Conservation (phyloP, 176 grass and related monocot species). For the Oropetium thomaeum region DNA sequence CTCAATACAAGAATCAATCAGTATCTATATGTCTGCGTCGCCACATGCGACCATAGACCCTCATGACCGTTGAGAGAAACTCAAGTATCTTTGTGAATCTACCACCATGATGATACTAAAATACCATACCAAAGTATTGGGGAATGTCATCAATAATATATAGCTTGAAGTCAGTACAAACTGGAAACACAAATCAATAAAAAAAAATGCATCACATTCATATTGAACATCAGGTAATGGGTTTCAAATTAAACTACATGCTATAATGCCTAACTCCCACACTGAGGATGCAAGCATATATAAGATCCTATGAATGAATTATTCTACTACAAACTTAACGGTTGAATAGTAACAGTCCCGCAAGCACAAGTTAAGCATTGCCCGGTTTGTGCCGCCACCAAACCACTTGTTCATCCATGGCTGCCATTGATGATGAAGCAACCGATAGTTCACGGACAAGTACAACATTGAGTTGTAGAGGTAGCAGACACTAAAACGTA, state of each 20-base stretch:
- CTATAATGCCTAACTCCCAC: background rate
- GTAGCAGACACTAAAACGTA: slow-evolving; percentile 51
- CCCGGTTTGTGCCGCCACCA: background rate
- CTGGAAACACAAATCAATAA: background rate
- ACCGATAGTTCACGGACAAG: slow-evolving; percentile 20
- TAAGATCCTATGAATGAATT: slow-evolving; percentile 20
- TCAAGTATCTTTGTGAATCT: too few species aligned
- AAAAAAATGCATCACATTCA: background rate
- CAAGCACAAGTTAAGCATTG: slow-evolving; percentile 16
- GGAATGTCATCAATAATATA: background rate
- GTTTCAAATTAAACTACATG: slow-evolving; percentile 19
- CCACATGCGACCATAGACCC: too few species aligned
- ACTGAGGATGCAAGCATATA: slow-evolving; percentile 18
- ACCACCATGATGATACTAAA: too few species aligned
- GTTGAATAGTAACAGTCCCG: slow-evolving; percentile 5
- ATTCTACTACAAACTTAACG: slow-evolving; percentile 28
- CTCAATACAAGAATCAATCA: too few species aligned
- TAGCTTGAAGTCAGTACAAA: background rate
- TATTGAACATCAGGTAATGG: slow-evolving; percentile 21
- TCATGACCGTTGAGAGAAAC: too few species aligned
- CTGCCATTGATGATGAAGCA: slow-evolving; percentile 7
- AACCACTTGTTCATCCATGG: slow-evolving; percentile 15
- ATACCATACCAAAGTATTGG: background rate
- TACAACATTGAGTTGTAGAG: slow-evolving; percentile 27
- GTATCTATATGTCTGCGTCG: too few species aligned